Base-by-base conservation (phyloP, 176 grass and related monocot genomes). In the Ensete glaucum region DNA sequence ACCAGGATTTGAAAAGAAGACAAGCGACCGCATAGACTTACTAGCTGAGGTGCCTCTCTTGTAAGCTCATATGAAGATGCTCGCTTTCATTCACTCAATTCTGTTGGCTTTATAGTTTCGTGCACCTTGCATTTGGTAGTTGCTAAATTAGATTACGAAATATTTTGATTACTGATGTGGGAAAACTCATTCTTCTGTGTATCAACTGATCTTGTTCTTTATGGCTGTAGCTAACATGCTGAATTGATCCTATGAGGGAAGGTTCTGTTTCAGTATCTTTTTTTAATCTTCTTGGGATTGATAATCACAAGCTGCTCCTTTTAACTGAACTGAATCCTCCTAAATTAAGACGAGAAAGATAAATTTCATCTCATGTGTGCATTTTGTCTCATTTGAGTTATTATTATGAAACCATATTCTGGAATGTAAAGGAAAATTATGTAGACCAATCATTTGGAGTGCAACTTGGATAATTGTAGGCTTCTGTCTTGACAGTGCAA, bases 1-100 rank as follows among this genome's bases (percentile, higher is more conserved):
- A 67, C 89, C 89, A 73, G 83, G 89, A 84, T 92, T 85, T 88
- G 81, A 81, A 64, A 91, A 91, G 81, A 91, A 83, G 54, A 53
- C 50, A 19, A 75, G 29, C 57, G 63, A 76, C 2, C 83, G 73
- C 81, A 71, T 86, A 79, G 76, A 83, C 74, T 83, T 78, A 57
- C 73, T 80, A 67, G 85, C 87, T 43, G 85, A 92, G 89, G 89
- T 92, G 71, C 75, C 24, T 27, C 29, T 34, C 80, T 49, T 49
- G 17, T 62, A 43, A 43, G 64, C 16, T 67, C 49, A 55, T 17
- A 26, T 25, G 4, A 43, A 43, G 34, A 43, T 50, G 15, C 14
- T 70, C 1, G 15, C 15, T 50, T 50, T 70, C 20, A 34, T 43
- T 43, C n/a, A 15, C 15, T 22, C 17, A 64, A 50, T 51, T 43